phyloP scores from a whole-genome alignment of 2,329 filamentous ascomycete species.

The Penicillium vulpinum region DNA sequence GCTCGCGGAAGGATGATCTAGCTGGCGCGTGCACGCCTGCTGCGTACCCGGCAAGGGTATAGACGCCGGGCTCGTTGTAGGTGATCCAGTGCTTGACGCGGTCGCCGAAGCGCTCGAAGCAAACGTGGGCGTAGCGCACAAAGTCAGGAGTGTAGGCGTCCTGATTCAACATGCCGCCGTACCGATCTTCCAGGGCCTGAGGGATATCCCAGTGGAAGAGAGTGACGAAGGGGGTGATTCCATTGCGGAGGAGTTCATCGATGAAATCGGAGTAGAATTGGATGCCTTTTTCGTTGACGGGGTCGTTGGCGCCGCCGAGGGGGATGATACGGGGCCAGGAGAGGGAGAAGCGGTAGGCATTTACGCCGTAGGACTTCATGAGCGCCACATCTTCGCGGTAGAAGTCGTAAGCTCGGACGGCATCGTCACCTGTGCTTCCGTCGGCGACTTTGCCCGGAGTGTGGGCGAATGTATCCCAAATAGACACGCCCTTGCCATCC shows the following conservation, averaged over 20 bases:
- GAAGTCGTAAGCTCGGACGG: slow-evolving; percentile 79
- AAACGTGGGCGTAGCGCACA: slow-evolving; percentile 71
- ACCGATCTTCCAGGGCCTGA: slow-evolving; percentile 70
- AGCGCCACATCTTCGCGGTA: slow-evolving; percentile 71
- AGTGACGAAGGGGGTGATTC: slow-evolving; percentile 74
- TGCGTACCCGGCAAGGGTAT: slow-evolving; percentile 72
- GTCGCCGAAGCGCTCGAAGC: slow-evolving; percentile 69
- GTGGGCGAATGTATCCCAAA: slow-evolving; percentile 79
- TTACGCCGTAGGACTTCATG: slow-evolving; percentile 69
- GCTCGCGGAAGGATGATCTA: slow-evolving; percentile 68
- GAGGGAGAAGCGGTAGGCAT: slow-evolving; percentile 76
- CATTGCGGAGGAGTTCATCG: slow-evolving; percentile 69
- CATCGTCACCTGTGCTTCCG: slow-evolving; percentile 67
- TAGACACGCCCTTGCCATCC: slow-evolving; percentile 73
- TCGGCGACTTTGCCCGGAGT: slow-evolving; percentile 76
- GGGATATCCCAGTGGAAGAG: slow-evolving; percentile 83
- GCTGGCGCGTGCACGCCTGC: slow-evolving; percentile 74
- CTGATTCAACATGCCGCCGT: slow-evolving; percentile 74
- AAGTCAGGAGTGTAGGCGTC: slow-evolving; percentile 75
- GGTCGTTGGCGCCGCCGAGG: slow-evolving; percentile 71
- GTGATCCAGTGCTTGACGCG: slow-evolving; percentile 83
- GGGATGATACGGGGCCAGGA: slow-evolving; percentile 76
- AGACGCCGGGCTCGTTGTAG: slow-evolving; percentile 83
- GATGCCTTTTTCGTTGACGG: slow-evolving; percentile 73
- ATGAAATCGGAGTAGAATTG: slow-evolving; percentile 74